Percentiles rank a stretch among this genome's conserved stretches.
phyloP scores from a whole-genome alignment of 129 eudicot genomes.

The Flaveria sonorensis region DNA sequence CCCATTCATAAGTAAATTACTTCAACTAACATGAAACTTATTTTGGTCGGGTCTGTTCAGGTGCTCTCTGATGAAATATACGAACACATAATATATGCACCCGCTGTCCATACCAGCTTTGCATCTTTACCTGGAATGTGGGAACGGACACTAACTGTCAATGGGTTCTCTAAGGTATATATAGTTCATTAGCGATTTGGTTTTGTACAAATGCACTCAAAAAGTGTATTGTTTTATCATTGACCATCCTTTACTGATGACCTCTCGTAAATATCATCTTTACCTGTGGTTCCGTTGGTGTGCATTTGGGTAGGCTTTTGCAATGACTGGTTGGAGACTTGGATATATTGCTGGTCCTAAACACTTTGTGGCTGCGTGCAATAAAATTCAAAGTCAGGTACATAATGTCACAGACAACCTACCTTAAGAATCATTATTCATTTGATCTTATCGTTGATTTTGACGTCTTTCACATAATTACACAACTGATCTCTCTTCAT shows the following conservation, averaged over 20 bases:
- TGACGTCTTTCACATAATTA: neutral
- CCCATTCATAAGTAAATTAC: constrained; percentile 14
- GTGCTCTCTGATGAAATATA: constrained; percentile 93
- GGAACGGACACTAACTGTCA: constrained; percentile 93
- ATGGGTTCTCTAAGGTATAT: constrained; percentile 91
- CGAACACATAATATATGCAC: constrained; percentile 87
- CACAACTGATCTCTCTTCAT: neutral
- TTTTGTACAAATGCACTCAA: constrained; percentile 5
- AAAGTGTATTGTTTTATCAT: neutral
- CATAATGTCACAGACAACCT: neutral
- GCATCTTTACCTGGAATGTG: constrained; percentile 99
- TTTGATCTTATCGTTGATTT: neutral
- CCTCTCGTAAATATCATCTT: neutral
- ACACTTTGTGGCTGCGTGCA: constrained; percentile 86
- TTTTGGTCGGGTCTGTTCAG: constrained; percentile 37
- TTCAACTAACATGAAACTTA: constrained; percentile 23
- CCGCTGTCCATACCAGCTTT: constrained; percentile 95
- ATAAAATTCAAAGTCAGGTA: constrained; percentile 97
- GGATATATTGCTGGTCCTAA: constrained; percentile 97
- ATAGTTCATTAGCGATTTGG: constrained; percentile 8
- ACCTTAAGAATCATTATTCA: neutral
- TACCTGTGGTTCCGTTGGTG: constrained; percentile 11
- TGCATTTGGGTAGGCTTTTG: constrained; percentile 66
- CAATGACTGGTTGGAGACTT: constrained; percentile 99
- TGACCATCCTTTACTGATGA: neutral